Evolutionary conservation across 768 basidiomycete genomes (phyloP).

Genomic region (Flagelloscypha sp.): DNA sequence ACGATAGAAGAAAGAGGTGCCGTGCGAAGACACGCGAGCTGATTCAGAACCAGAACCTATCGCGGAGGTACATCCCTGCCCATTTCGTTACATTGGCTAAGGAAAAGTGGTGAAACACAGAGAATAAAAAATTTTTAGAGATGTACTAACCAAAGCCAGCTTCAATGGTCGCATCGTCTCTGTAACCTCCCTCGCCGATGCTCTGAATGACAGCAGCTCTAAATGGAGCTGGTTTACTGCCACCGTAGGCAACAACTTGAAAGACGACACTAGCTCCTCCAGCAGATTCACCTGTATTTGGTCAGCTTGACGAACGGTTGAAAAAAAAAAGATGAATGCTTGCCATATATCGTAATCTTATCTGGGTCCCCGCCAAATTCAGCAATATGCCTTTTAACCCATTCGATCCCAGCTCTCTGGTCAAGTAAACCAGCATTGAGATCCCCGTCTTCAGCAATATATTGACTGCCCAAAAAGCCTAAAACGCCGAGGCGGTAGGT

Average conservation of each 20-base stretch:
- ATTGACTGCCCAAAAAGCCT: conserved; percentile 13
- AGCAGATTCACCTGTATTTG: conserved; percentile 32
- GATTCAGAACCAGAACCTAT: conserved; percentile 15
- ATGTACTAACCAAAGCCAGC: conserved; percentile 10
- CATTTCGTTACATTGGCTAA: conserved; percentile 15
- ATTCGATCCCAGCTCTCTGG: conserved; percentile 23
- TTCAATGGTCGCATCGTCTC: conserved; percentile 8
- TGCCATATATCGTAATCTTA: conserved; percentile 17
- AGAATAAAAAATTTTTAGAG: no score
- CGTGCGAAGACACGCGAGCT: conserved; percentile 12
- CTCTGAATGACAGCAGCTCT: conserved; percentile 17
- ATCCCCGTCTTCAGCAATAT: conserved; percentile 17
- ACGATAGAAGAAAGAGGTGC: conserved; percentile 11
- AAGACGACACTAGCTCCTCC: conserved; percentile 37
- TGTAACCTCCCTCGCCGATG: conserved; percentile 15
- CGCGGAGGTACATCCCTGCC: conserved; percentile 11
- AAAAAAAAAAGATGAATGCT: no score
- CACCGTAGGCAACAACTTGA: conserved; percentile 37
- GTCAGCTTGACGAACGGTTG: no score
- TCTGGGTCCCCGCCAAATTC: conserved; percentile 16
- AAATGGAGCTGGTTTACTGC: conserved; percentile 16
- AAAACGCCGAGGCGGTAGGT: conserved; percentile 13
- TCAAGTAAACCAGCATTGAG: conserved; percentile 26
- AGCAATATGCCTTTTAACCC: conserved; percentile 22
- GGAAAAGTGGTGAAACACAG: neutral